Base-by-base conservation (phyloP, 305 asterid genomes). In the Petunia hybrid region DNA sequence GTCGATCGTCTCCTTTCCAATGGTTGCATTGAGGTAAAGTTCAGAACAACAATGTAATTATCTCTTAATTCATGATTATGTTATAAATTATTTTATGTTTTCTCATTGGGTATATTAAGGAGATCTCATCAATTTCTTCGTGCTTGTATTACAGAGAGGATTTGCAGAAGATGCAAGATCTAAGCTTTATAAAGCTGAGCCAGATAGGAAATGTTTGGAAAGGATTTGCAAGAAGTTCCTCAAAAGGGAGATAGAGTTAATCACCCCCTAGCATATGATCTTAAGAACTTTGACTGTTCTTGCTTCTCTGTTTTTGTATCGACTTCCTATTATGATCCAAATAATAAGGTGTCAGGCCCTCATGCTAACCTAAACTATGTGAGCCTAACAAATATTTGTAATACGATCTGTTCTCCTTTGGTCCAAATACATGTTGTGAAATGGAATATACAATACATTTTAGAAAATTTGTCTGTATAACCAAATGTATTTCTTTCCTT, bases 151-250 rank as follows among this genome's bases (percentile, higher is more conserved):
- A 68, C 87, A 92, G 94, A 82, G 81, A 43, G 87, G 67, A 3
- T 86, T 87, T 45, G 92, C 89, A 39, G 95, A 91, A 87, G 86
- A 80, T 82, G 93, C 86, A 5, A 91, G 86, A 82, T 48, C 84
- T 71, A 86, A 69, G 22, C 62, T 90, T 14, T 57, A 76, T 78
- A 82, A 84, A 63, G 82, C 84, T 41, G 91, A 93, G 76, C 91
- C 94, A 6, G 93, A 91, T 69, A 86, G 89, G 66, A 90, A 85
- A 76, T 80, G 71, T 63, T 89, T 89, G 91, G 89, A 89, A 79
- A 86, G 59, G 80, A 89, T 90, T 36, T 91, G 92, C 93, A 87
- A 84, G 85, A 77, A 85, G 66, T 92, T 89, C 80, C 94, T 91
- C 43, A 86, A 87, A 82, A 91, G 90, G 1, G 78, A 73, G 1